These are phyloP conservation scores for Allantophomopsis cytisporea DNA, from an alignment of 2,329 filamentous ascomycete species.

Conservation along the genomic window DNA sequence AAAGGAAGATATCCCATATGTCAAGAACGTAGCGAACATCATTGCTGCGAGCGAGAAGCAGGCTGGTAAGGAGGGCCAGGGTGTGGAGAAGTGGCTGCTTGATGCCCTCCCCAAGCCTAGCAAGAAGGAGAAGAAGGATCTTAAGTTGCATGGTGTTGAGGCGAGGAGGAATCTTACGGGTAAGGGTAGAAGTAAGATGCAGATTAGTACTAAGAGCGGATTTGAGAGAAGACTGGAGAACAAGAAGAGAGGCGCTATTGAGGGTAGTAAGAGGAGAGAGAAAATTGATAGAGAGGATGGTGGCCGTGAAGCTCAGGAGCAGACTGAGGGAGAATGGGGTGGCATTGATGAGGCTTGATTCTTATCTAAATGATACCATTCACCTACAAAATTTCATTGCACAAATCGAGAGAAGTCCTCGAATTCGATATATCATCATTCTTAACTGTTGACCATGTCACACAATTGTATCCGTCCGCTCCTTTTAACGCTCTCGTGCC, in stretches of 20 bases:
- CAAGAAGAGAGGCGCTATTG: conserved; percentile 48
- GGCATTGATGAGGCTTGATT: conserved; percentile 29
- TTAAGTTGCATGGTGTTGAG: conserved; percentile 75
- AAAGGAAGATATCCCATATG: conserved; percentile 79
- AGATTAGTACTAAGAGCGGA: conserved; percentile 74
- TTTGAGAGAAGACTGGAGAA: conserved; percentile 59
- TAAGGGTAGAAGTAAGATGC: conserved; percentile 20
- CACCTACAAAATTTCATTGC: too few species aligned
- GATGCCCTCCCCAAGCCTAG: conserved; percentile 72
- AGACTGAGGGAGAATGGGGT: conserved; percentile 24
- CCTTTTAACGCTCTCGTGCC: too few species aligned
- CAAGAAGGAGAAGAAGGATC: conserved; percentile 71
- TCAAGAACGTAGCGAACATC: conserved; percentile 88
- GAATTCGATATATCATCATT: too few species aligned
- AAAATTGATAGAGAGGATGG: conserved; percentile 15
- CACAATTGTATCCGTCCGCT: too few species aligned
- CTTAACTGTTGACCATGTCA: too few species aligned
- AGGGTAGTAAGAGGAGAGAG: conserved; percentile 44
- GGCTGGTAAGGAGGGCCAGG: conserved; percentile 35
- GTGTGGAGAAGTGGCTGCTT: conserved; percentile 73
- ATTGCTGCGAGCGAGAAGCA: conserved; percentile 74
- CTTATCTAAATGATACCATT: background rate
- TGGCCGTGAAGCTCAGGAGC: conserved; percentile 6
- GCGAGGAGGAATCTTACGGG: conserved; percentile 35
- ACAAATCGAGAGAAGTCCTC: too few species aligned